phyloP scores from a whole-genome alignment of 805 yeast genomes.

The Maudiozyma bulderi region DNA sequence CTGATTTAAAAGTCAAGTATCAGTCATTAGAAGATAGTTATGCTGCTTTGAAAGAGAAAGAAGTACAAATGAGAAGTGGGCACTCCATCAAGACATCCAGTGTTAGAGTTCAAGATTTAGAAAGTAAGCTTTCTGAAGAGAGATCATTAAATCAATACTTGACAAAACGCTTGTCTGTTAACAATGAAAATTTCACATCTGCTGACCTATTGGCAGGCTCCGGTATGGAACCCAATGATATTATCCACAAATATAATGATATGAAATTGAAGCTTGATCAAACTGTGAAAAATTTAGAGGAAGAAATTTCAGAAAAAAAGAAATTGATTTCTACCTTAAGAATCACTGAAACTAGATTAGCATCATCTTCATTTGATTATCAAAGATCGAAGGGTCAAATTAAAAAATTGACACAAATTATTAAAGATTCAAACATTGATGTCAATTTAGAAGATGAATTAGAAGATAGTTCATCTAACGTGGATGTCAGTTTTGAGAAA shows the following conservation, averaged over 20 bases:
- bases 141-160: conserved; percentile 23
- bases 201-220: not conserved
- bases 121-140: conserved; percentile 28
- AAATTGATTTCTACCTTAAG: conserved; percentile 47
- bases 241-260: conserved; percentile 27
- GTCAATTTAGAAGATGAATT: conserved; percentile 21
- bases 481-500: conserved; percentile 26
- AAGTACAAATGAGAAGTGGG: conserved; percentile 11
- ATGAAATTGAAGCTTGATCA: conserved; percentile 46
- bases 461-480: conserved; percentile 6
- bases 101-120: conserved; percentile 32
- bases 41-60: conserved; percentile 28
- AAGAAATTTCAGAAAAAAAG: conserved; percentile 35
- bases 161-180: conserved; percentile 20
- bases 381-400: conserved; percentile 39
- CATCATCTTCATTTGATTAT: conserved; percentile 53
- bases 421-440: conserved; percentile 18
- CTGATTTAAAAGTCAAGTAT: conserved; percentile 17
- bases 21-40: conserved; percentile 37
- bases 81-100: conserved; percentile 36
- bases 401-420: conserved; percentile 28
- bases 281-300: conserved; percentile 38
- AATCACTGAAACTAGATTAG: conserved; percentile 53
- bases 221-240: conserved; percentile 13
- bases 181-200: not conserved